These are phyloP conservation scores for Naegleria fowleri DNA, from an alignment of 208 protist species.

Conservation along the genomic window DNA sequence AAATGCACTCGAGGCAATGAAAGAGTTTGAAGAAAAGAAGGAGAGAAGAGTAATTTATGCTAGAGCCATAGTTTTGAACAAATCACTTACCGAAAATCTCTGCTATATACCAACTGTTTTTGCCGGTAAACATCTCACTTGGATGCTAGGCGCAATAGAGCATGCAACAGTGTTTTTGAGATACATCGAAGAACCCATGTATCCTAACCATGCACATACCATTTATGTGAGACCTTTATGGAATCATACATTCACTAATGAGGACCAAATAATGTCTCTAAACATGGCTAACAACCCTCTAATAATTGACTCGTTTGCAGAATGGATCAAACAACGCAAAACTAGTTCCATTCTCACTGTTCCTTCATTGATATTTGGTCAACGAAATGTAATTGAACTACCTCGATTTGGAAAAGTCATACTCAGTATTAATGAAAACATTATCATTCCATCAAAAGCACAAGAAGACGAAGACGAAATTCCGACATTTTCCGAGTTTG, in stretches of 20 bases:
- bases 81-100: too few relatives aligned
- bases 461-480: neutral
- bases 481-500: neutral
- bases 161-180: neutral
- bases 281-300: neutral
- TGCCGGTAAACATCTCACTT: neutral
- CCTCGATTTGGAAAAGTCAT: neutral
- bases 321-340: neutral
- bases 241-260: neutral
- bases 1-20: neutral
- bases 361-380: neutral
- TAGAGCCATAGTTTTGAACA: neutral
- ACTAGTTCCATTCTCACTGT: neutral
- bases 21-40: constrained; percentile 28
- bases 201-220: neutral
- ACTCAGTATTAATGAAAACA: neutral
- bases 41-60: neutral
- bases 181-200: neutral
- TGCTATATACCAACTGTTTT: too few relatives aligned
- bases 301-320: neutral
- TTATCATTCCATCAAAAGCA: neutral
- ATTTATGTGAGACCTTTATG: neutral
- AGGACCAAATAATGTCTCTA: neutral
- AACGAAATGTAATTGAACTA: neutral
- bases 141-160: neutral